A percentile compares a stretch with the other conserved stretches of the same genome.
phyloP scores from a whole-genome alignment of 176 grass and related monocot genomes.

The Avena eriantha region DNA sequence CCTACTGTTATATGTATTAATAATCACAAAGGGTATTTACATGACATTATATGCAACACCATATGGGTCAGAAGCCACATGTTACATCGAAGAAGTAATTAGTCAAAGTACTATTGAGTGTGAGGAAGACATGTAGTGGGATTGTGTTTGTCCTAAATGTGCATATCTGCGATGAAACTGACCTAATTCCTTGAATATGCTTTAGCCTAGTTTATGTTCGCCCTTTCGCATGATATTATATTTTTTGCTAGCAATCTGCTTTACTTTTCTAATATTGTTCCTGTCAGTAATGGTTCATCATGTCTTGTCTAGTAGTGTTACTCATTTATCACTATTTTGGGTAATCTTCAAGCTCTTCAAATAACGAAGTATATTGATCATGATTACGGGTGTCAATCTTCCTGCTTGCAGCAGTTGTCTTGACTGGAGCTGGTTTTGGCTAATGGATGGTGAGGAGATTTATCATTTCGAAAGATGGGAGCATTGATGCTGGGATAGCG shows the following conservation, averaged over 20 bases:
- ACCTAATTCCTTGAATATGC: not conserved
- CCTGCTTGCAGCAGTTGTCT: constrained; percentile 69
- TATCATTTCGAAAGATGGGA: constrained; percentile 84
- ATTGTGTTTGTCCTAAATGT: not conserved
- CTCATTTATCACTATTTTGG: not conserved
- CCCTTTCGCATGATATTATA: not conserved
- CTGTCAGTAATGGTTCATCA: not conserved
- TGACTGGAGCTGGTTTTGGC: constrained; percentile 86
- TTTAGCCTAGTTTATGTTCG: constrained; percentile 19
- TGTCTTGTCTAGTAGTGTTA: constrained; percentile 9
- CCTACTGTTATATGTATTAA: not conserved
- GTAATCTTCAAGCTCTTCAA: constrained; percentile 16
- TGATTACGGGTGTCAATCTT: constrained; percentile 81
- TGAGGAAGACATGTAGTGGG: not conserved
- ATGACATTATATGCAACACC: not conserved
- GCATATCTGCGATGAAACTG: not conserved
- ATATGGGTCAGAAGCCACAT: constrained; percentile 2
- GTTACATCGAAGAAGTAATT: not conserved
- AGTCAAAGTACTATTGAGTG: not conserved
- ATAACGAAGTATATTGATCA: constrained; percentile 9
- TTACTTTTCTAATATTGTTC: not conserved
- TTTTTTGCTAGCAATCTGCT: not conserved
- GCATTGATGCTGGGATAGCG: constrained; percentile 78
- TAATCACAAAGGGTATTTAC: not conserved
- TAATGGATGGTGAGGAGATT: constrained; percentile 91